Conservation (phyloP, 805 yeast genomes). For the Metschnikowia hibisci region DNA sequence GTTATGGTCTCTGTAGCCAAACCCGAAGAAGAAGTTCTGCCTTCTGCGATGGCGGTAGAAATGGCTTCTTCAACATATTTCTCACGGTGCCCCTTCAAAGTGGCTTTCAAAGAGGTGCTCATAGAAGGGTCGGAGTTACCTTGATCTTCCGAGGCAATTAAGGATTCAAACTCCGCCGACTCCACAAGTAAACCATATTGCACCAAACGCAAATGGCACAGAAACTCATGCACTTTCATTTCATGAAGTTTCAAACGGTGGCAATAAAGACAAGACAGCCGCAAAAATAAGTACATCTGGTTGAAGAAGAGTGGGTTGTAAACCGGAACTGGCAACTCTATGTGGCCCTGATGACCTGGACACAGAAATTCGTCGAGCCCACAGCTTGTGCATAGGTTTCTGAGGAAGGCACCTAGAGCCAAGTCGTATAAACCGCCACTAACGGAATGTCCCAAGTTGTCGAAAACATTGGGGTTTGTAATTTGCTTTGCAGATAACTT, state of each 20-base stretch:
- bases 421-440: conserved; percentile 91
- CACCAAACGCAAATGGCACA: conserved; percentile 73
- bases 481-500: conserved; percentile 90
- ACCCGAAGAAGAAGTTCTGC: conserved; percentile 64
- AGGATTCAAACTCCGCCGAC: conserved; percentile 64
- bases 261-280: conserved; percentile 87
- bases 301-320: conserved; percentile 93
- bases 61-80: conserved; percentile 69
- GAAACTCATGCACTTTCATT: conserved; percentile 67
- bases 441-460: conserved; percentile 93
- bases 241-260: conserved; percentile 73
- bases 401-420: conserved; percentile 89
- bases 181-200: conserved; percentile 89
- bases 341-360: conserved; percentile 98
- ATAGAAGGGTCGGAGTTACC: conserved; percentile 41
- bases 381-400: conserved; percentile 90
- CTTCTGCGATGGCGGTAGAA: conserved; percentile 69
- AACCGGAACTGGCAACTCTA: conserved; percentile 92
- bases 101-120: conserved; percentile 36
- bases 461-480: conserved; percentile 93
- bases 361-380: conserved; percentile 91
- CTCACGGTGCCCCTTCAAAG: conserved; percentile 58
- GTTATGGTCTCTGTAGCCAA: conserved; percentile 77
- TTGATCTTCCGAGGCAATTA: conserved; percentile 36
- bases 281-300: conserved; percentile 79